A percentile compares a stretch with the other conserved stretches of the same genome.
Evolutionary conservation across 225 moss, liverwort and hornwort genomes (phyloP).

Genomic region (Polytrichum formosum): DNA sequence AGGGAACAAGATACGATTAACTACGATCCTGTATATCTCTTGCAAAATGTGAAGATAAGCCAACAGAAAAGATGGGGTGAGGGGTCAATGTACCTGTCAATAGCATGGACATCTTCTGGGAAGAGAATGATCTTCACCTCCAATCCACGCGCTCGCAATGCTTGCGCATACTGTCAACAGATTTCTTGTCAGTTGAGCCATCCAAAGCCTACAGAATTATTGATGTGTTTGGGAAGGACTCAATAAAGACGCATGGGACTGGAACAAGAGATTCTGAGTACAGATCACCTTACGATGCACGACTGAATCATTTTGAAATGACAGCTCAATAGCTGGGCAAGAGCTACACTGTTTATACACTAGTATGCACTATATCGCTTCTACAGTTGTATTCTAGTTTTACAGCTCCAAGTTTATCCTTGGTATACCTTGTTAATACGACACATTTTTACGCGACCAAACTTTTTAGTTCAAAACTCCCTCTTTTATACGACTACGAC

Average conservation of each 20-base stretch:
- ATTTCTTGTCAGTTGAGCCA: neutral
- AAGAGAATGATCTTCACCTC: slow-evolving; percentile 96
- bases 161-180: slow-evolving; percentile 73
- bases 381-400: too few species aligned
- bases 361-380: neutral
- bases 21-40: too few species aligned
- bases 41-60: neutral
- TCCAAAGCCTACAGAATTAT: neutral
- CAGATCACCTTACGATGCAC: neutral
- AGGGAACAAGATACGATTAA: neutral
- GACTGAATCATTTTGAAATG: neutral
- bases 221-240: neutral
- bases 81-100: slow-evolving; percentile 48
- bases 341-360: neutral
- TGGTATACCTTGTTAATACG: too few species aligned
- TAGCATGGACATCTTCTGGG: slow-evolving; percentile 82
- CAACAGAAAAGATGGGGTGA: neutral
- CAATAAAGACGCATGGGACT: neutral
- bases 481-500: too few species aligned
- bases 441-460: too few species aligned
- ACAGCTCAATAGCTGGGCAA: neutral
- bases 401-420: too few species aligned
- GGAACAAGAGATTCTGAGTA: neutral
- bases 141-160: slow-evolving; percentile 80
- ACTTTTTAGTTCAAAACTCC: too few species aligned